Conservation (phyloP, 148 eudicot genomes). For the Diospyros kaki region DNA sequence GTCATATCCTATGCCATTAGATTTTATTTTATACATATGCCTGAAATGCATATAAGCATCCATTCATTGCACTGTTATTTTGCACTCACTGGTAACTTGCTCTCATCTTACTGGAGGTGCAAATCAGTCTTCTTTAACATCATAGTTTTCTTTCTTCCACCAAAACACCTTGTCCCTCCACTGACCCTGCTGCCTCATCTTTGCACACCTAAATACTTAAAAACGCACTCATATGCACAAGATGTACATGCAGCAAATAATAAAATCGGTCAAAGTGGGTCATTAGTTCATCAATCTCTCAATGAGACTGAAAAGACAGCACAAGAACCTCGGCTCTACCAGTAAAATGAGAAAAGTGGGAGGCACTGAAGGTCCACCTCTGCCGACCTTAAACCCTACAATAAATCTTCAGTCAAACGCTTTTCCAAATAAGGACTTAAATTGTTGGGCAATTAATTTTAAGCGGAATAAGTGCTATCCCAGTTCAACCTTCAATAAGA, state of each 20-base stretch:
- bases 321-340: slow-evolving; percentile 21
- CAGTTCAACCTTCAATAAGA: slow-evolving; percentile 8
- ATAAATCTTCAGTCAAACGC: not conserved
- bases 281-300: slow-evolving; percentile 12
- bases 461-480: not conserved
- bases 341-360: slow-evolving; percentile 25
- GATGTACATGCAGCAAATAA: slow-evolving; percentile 16
- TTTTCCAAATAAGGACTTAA: not conserved
- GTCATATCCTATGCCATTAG: too few relatives aligned
- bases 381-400: slow-evolving; percentile 13
- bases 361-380: slow-evolving; percentile 39
- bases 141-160: not conserved
- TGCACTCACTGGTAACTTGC: too few relatives aligned
- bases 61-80: too few relatives aligned
- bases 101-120: too few relatives aligned
- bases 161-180: slow-evolving; percentile 17
- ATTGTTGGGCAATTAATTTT: not conserved
- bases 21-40: too few relatives aligned
- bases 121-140: not conserved
- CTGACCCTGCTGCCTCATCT: slow-evolving; percentile 12
- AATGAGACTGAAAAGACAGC: slow-evolving; percentile 28
- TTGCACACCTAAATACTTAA: slow-evolving; percentile 3
- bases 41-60: too few relatives aligned
- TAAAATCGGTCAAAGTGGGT: slow-evolving; percentile 12
- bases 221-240: slow-evolving; percentile 7